phyloP scores from a whole-genome alignment of 1,139 yeast species.

The Candida gigantensis region DNA sequence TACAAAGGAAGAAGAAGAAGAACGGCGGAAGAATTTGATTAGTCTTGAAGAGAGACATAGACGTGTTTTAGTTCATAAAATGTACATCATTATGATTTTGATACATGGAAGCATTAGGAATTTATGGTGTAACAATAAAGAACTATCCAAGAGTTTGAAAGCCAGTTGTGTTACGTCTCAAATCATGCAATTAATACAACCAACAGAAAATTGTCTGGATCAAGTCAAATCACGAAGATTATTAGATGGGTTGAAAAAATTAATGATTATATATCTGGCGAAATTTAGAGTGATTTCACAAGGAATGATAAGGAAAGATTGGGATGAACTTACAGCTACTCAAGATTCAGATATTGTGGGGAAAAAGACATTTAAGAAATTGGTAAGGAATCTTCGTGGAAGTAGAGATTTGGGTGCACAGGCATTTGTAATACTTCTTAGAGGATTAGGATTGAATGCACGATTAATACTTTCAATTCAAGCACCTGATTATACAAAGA shows the following conservation, averaged over 20 bases:
- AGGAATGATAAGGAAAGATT: constrained; percentile 53
- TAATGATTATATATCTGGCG: constrained; percentile 63
- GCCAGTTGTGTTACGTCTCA: constrained; percentile 32
- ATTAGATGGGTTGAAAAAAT: constrained; percentile 69
- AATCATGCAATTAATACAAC: constrained; percentile 43
- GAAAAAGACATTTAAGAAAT: constrained; percentile 38
- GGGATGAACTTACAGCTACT: constrained; percentile 50
- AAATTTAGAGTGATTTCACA: constrained; percentile 54
- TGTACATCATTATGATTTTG: constrained; percentile 57
- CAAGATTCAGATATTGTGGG: constrained; percentile 30
- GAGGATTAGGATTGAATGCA: constrained; percentile 72
- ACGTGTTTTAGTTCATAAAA: constrained; percentile 49
- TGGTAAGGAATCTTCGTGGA: constrained; percentile 55
- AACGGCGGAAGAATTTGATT: constrained; percentile 20
- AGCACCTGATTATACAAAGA: constrained; percentile 76
- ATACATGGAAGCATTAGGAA: constrained; percentile 69
- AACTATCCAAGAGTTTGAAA: constrained; percentile 39
- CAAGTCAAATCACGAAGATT: constrained; percentile 64
- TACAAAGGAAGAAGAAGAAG: constrained; percentile 15
- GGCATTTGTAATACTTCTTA: constrained; percentile 76
- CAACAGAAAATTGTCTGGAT: constrained; percentile 30
- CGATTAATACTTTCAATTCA: constrained; percentile 82
- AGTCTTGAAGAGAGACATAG: constrained; percentile 14
- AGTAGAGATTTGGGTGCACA: constrained; percentile 82
- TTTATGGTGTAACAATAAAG: constrained; percentile 66